Percentiles rank a stretch among this genome's conserved stretches.
Evolutionary conservation across 768 basidiomycete genomes (phyloP).

Genomic region (Trametes meyenii): DNA sequence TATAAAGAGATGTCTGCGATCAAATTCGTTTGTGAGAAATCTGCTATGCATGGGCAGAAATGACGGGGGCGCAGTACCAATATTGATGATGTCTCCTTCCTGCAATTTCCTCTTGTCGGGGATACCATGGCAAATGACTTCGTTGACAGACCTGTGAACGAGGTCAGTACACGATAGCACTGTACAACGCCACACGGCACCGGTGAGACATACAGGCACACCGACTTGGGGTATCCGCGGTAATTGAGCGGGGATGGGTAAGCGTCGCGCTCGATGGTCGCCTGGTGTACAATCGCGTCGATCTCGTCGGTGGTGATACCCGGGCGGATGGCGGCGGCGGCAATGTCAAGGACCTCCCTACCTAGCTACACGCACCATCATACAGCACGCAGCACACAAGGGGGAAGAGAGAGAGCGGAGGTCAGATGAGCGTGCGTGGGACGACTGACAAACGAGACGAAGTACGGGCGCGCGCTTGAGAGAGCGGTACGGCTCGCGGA

Average conservation of each 20-base stretch:
- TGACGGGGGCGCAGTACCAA: constrained; percentile 53
- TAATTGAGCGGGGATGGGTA: constrained; percentile 97
- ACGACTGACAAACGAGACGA: constrained; percentile 1
- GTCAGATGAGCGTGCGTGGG: constrained; percentile 15
- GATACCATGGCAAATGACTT: constrained; percentile 96
- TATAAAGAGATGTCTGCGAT: constrained; percentile 75
- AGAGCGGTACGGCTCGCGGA: constrained; percentile 20
- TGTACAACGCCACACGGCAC: neutral
- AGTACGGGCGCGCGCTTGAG: constrained; percentile 19
- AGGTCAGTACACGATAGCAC: neutral
- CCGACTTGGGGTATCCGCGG: constrained; percentile 88
- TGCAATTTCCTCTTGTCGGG: constrained; percentile 81
- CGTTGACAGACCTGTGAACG: constrained; percentile 77
- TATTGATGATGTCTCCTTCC: constrained; percentile 96
- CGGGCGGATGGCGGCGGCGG: constrained; percentile 83
- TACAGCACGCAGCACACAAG: neutral
- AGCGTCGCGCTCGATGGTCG: constrained; percentile 83
- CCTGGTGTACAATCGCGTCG: constrained; percentile 92
- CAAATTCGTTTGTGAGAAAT: neutral
- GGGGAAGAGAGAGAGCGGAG: neutral
- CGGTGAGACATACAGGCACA: constrained; percentile 78
- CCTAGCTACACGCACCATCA: constrained; percentile 56
- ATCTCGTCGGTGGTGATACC: constrained; percentile 96
- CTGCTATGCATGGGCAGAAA: neutral
- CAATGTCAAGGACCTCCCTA: constrained; percentile 91